A percentile compares a stretch with the other conserved stretches of the same genome.
These are phyloP conservation scores for Endotrypanum monterogeii DNA, from an alignment of 208 protist genomes.

Conservation along the genomic window DNA sequence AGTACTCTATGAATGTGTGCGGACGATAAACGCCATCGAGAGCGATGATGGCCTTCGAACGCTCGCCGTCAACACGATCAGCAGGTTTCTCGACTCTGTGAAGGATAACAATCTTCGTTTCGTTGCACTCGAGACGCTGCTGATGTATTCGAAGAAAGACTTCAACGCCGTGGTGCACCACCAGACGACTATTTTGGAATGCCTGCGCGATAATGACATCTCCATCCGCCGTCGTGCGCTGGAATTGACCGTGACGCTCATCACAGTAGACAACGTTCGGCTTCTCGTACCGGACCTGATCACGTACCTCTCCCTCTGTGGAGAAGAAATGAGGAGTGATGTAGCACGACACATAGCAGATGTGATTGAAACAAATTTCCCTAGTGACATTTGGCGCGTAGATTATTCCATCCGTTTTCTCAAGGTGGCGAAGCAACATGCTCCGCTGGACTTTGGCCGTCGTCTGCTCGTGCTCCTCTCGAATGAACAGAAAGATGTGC, in stretches of 20 bases:
- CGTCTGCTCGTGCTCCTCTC: constrained; percentile 92
- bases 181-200: constrained; percentile 96
- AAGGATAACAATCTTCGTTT: constrained; percentile 99
- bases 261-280: constrained; percentile 94
- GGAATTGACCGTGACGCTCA: constrained; percentile 96
- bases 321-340: constrained; percentile 94
- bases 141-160: constrained; percentile 89
- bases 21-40: constrained; percentile 98
- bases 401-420: constrained; percentile 96
- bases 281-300: constrained; percentile 95
- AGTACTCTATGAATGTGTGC: constrained; percentile 98
- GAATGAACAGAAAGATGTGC: constrained; percentile 80
- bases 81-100: constrained; percentile 95
- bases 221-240: constrained; percentile 97
- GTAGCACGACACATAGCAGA: constrained; percentile 93
- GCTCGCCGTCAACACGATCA: constrained; percentile 98
- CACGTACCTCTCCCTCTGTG: constrained; percentile 91
- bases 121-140: constrained; percentile 96
- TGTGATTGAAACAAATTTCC: constrained; percentile 92
- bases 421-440: constrained; percentile 71
- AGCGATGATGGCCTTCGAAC: constrained; percentile 83
- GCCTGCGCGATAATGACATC: constrained; percentile 95
- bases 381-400: constrained; percentile 96
- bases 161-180: constrained; percentile 90
- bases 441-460: constrained; percentile 64